Evolutionary conservation across 495 filamentous ascomycete species (phyloP), one percentile per base, ranked within the genome.

Genomic region (Zalerion maritima): DNA sequence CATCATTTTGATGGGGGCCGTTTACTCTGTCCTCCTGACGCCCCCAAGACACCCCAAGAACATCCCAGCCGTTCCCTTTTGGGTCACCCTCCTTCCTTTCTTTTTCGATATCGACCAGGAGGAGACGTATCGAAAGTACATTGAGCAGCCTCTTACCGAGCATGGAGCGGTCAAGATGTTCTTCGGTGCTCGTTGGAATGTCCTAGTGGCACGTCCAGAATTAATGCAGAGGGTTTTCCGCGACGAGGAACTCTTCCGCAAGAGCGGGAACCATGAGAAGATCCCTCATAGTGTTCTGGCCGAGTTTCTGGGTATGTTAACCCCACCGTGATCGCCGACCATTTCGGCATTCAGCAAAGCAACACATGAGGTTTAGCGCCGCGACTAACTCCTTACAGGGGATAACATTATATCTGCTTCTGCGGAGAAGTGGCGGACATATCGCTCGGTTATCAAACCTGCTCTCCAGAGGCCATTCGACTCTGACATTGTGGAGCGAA

Each of bases 101-200:
- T 38, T 50, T 21, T 31, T 29, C 28, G 43, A 50, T 18, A 36
- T 50, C 22, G 50, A 52, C 32, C 38, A 54, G 36, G 45, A 37
- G 3, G 39, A 50, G 3, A 38, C 46, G 12, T 54, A 43, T 19
- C 35, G 29, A 4, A 16, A 32, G 11, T 50, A 52, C 29, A 41
- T 54, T 23, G 30, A 52, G 17, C 27, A 26, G 17, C 49, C 52
- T 10, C 37, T 53, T 8, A 17, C 27, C 1, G 31, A 31, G 8
- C 43, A 66, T 28, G 63, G 63, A 6, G 60, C 59, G 0, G 61
- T 68, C 4, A 47, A 54, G 21, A 45, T 64, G 26, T 68, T 52
- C 43, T 48, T 56, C 30, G 57, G 42, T 3, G 58, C 53, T 6
- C 43, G 40, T 12, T 62, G 58, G 58, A 59, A 51, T 18, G 33